Conservation (phyloP, 31 red algal species). For the Odonthalia washingtoniensis region DNA sequence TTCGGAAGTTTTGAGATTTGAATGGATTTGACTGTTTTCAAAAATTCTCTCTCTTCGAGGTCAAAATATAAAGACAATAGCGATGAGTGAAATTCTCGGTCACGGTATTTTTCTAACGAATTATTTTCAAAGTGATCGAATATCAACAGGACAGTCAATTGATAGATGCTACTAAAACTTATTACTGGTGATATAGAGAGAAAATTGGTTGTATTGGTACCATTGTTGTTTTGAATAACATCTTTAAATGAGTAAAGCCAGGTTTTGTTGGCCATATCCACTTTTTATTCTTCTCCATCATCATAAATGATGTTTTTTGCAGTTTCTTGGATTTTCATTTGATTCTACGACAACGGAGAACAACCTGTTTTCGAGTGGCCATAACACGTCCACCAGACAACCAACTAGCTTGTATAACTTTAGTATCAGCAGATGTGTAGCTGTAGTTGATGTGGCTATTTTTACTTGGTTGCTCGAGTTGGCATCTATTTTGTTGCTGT, state of each 20-base stretch:
- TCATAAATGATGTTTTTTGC: not conserved
- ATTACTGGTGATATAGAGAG: not conserved
- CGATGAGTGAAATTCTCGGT: not conserved
- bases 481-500: too few relatives aligned
- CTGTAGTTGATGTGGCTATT: not conserved
- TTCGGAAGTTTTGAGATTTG: not conserved
- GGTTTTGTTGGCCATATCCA: too few relatives aligned
- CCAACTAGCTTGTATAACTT: not conserved
- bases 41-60: constrained; percentile 20
- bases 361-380: not conserved
- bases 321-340: not conserved
- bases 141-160: not conserved
- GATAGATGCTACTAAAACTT: not conserved
- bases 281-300: too few relatives aligned
- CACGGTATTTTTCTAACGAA: not conserved
- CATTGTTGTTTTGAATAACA: too few relatives aligned
- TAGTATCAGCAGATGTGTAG: not conserved
- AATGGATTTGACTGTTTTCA: not conserved
- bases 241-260: too few relatives aligned
- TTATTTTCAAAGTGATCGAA: not conserved
- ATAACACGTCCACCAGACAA: not conserved
- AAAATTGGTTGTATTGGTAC: not conserved
- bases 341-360: not conserved
- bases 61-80: not conserved
- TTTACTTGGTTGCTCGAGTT: too few relatives aligned